A percentile compares a stretch with the other conserved stretches of the same genome.
Evolutionary conservation across 345 rosid genomes (phyloP).

Genomic region (Salix purpurea): DNA sequence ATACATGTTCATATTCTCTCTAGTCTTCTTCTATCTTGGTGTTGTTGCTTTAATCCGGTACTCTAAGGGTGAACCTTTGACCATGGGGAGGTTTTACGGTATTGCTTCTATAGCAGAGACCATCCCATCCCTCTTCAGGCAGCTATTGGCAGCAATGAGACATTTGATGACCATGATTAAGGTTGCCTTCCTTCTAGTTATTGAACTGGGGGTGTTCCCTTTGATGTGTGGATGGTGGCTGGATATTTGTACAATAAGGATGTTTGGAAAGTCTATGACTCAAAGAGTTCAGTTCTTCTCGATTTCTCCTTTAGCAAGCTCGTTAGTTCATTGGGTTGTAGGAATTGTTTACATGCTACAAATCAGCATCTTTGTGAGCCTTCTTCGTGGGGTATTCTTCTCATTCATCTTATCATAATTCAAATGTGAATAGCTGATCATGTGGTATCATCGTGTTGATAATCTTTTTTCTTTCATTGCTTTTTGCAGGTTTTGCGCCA

Average conservation of each 20-base stretch:
- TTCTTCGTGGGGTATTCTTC: conserved; percentile 89
- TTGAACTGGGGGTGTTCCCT: conserved; percentile 98
- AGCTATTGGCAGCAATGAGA: conserved; percentile 94
- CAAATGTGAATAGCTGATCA: background rate
- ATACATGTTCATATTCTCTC: conserved; percentile 67
- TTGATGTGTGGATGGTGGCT: conserved; percentile 99
- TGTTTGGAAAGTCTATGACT: conserved; percentile 95
- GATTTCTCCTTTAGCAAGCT: conserved; percentile 87
- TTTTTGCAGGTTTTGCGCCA: conserved; percentile 74
- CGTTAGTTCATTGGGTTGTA: conserved; percentile 93
- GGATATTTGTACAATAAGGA: conserved; percentile 87
- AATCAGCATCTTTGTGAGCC: conserved; percentile 96
- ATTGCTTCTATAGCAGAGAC: conserved; percentile 79
- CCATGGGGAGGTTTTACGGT: conserved; percentile 76
- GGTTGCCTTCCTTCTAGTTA: conserved; percentile 95
- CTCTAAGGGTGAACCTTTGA: conserved; percentile 92
- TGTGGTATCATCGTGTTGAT: background rate
- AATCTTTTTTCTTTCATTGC: background rate
- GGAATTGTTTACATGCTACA: conserved; percentile 95
- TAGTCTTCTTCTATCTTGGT: conserved; percentile 76
- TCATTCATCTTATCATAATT: conserved; percentile 1
- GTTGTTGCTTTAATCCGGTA: conserved; percentile 77
- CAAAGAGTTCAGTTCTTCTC: conserved; percentile 79
- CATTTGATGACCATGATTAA: conserved; percentile 99
- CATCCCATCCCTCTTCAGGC: conserved; percentile 85